Conservation (phyloP, 148 eudicot genomes). For the Cornus controversa region DNA sequence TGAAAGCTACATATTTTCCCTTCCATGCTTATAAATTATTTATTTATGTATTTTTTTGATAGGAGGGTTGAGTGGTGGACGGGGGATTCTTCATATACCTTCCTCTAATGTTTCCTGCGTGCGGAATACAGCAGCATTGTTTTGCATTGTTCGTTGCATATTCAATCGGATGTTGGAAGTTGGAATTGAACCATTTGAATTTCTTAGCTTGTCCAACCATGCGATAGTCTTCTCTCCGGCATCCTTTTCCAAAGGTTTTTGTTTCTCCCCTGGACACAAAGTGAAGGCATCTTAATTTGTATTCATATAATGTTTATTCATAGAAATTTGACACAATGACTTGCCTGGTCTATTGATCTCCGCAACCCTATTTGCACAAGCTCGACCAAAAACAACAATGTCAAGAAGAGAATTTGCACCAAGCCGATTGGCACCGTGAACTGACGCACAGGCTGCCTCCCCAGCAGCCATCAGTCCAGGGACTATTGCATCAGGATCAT, state of each 20-base stretch:
- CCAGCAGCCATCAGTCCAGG: constrained; percentile 99
- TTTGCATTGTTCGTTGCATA: constrained; percentile 96
- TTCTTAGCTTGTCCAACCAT: constrained; percentile 89
- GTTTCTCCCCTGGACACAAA: constrained; percentile 67
- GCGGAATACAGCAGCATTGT: constrained; percentile 95
- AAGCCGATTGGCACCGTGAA: constrained; percentile 97
- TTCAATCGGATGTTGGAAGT: constrained; percentile 83
- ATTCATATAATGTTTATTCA: neutral
- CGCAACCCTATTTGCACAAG: constrained; percentile 96
- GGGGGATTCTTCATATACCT: constrained; percentile 38
- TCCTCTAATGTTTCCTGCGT: constrained; percentile 93
- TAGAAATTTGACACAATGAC: constrained; percentile 5
- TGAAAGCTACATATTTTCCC: neutral
- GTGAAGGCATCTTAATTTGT: constrained; percentile 3
- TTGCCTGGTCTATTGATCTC: constrained; percentile 85
- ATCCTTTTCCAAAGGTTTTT: constrained; percentile 75
- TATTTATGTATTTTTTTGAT: neutral
- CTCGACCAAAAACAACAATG: constrained; percentile 98
- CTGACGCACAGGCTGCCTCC: constrained; percentile 99
- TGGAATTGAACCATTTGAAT: constrained; percentile 82
- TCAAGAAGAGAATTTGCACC: constrained; percentile 99
- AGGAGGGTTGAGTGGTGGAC: neutral
- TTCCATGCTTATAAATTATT: neutral
- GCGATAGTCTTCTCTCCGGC: constrained; percentile 91
- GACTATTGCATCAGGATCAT: constrained; percentile 82